Conservation (phyloP, 495 filamentous ascomycete genomes). For the Alectoria sarmentosa region DNA sequence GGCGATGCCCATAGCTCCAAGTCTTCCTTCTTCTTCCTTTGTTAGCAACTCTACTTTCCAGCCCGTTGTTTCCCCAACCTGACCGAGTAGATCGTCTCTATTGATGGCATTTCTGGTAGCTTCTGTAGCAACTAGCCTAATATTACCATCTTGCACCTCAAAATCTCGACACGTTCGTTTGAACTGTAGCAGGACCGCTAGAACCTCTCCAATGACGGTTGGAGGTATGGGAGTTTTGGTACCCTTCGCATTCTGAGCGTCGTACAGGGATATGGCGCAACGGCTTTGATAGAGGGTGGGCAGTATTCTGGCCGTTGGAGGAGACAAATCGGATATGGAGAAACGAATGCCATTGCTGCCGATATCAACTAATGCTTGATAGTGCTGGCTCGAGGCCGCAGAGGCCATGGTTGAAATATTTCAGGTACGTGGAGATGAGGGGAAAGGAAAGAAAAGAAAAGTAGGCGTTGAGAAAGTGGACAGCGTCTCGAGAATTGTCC, state of each 20-base stretch:
- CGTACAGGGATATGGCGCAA: slow-evolving; percentile 79
- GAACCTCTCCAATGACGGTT: slow-evolving; percentile 54
- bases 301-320: slow-evolving; percentile 61
- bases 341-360: slow-evolving; percentile 94
- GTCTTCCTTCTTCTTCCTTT: slow-evolving; percentile 73
- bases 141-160: slow-evolving; percentile 53
- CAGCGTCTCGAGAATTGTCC: neutral
- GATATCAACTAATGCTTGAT: slow-evolving; percentile 59
- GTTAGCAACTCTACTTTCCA: slow-evolving; percentile 63
- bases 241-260: slow-evolving; percentile 56
- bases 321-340: slow-evolving; percentile 73
- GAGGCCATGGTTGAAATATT: neutral
- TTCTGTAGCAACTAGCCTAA: slow-evolving; percentile 79
- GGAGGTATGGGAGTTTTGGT: slow-evolving; percentile 52
- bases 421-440: neutral
- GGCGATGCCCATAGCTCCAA: slow-evolving; percentile 79
- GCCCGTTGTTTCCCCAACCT: slow-evolving; percentile 54
- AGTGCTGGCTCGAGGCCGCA: slow-evolving; percentile 9
- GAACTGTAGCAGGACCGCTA: slow-evolving; percentile 62
- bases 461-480: neutral
- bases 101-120: slow-evolving; percentile 80
- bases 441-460: no score
- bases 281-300: slow-evolving; percentile 73
- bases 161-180: slow-evolving; percentile 64
- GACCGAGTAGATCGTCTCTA: slow-evolving; percentile 53